Evolutionary conservation across 2,329 filamentous ascomycete genomes (phyloP).

Genomic region (Verticillium isaacii): DNA sequence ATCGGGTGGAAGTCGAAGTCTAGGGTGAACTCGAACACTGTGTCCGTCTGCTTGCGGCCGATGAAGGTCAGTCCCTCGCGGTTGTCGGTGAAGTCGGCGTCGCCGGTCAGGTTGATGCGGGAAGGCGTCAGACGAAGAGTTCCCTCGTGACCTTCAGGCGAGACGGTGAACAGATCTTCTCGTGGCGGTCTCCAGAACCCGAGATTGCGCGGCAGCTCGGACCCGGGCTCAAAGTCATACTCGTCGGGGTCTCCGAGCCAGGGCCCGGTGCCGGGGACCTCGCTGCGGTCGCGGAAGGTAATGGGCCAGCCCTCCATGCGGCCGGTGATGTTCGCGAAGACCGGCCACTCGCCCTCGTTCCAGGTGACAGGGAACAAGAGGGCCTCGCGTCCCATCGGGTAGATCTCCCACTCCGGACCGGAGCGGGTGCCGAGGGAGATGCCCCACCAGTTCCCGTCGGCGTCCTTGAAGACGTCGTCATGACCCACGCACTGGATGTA

Average conservation of each 20-base stretch:
- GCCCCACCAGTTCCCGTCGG: slow-evolving; percentile 40
- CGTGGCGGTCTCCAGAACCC: slow-evolving; percentile 41
- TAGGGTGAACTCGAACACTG: slow-evolving; percentile 46
- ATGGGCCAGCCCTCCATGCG: slow-evolving; percentile 16
- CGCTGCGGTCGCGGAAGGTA: slow-evolving; percentile 14
- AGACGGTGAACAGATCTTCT: slow-evolving; percentile 30
- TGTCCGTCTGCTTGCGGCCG: slow-evolving; percentile 49
- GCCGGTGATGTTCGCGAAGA: not conserved
- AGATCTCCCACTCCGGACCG: slow-evolving; percentile 17
- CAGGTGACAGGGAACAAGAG: slow-evolving; percentile 20
- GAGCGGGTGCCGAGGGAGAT: slow-evolving; percentile 28
- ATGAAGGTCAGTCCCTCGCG: slow-evolving; percentile 39
- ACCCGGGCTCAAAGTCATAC: slow-evolving; percentile 28
- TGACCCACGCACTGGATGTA: slow-evolving; percentile 26
- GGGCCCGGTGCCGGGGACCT: slow-evolving; percentile 13
- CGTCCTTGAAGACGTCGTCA: slow-evolving; percentile 25
- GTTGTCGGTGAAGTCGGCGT: slow-evolving; percentile 33
- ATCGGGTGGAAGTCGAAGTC: slow-evolving; percentile 38
- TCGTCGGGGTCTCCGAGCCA: slow-evolving; percentile 31
- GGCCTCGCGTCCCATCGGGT: slow-evolving; percentile 41
- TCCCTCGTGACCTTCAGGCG: slow-evolving; percentile 28
- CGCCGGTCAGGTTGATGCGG: slow-evolving; percentile 15
- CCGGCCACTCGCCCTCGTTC: not conserved
- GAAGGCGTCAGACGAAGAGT: slow-evolving; percentile 20
- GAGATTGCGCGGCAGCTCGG: slow-evolving; percentile 36